These are phyloP conservation scores for Globisporangium megalacanthum DNA, from an alignment of 352 stramenopile genomes.

Conservation along the genomic window DNA sequence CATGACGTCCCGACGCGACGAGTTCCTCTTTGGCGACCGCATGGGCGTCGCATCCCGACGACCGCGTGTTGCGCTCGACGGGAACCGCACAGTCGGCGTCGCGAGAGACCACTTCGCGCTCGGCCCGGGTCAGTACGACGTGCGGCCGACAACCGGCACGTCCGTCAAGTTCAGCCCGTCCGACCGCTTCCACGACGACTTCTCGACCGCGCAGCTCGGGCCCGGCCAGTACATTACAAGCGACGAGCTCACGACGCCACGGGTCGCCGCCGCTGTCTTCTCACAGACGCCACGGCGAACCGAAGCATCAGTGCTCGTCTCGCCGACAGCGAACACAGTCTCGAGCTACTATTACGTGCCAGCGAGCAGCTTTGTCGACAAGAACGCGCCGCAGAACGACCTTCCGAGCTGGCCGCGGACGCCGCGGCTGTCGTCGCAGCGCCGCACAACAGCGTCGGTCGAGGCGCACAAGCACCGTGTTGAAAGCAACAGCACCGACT, in stretches of 20 bases:
- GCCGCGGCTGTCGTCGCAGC: slow-evolving; percentile 25
- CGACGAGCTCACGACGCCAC: slow-evolving; percentile 25
- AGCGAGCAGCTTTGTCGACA: slow-evolving; percentile 26
- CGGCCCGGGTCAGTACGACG: slow-evolving; percentile 54
- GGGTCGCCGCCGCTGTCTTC: slow-evolving; percentile 35
- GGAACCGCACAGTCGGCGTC: slow-evolving; percentile 13
- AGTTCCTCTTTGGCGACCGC: slow-evolving; percentile 25
- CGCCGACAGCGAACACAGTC: slow-evolving; percentile 34
- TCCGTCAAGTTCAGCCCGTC: slow-evolving; percentile 56
- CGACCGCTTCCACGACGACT: slow-evolving; percentile 50
- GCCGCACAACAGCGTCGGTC: slow-evolving; percentile 9
- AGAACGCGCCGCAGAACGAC: slow-evolving; percentile 17
- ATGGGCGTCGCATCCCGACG: slow-evolving; percentile 9
- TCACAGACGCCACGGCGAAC: slow-evolving; percentile 42
- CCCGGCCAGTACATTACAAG: slow-evolving; percentile 47
- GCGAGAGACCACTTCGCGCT: slow-evolving; percentile 43
- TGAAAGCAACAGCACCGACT: slow-evolving; percentile 17
- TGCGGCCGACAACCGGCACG: slow-evolving; percentile 17
- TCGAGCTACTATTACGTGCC: slow-evolving; percentile 62
- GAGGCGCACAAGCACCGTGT: slow-evolving; percentile 4
- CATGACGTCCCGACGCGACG: slow-evolving; percentile 23
- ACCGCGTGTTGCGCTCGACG: slow-evolving; percentile 12
- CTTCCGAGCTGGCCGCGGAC: slow-evolving; percentile 38
- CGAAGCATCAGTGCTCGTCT: slow-evolving; percentile 20
- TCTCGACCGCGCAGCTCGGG: slow-evolving; percentile 27